Conservation (phyloP, 1,139 yeast genomes). For the Wickerhamomyces sp. region DNA sequence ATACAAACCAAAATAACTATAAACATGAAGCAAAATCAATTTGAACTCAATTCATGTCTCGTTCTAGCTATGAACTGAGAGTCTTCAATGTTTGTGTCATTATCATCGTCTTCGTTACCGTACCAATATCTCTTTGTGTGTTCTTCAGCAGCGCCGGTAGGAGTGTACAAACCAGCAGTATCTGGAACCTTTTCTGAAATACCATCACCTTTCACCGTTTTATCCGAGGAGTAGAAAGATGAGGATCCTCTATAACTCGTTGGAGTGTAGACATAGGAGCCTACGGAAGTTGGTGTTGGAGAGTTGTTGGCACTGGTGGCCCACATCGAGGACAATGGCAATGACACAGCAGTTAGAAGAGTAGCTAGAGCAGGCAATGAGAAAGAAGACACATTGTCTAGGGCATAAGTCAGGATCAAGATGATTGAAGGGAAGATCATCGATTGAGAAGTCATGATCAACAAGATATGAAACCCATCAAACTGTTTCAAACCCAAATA, state of each 20-base stretch:
- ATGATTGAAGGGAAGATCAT: conserved; percentile 72
- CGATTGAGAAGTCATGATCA: conserved; percentile 81
- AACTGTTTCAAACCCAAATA: conserved; percentile 76
- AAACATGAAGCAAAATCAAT: no score
- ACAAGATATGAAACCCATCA: conserved; percentile 71
- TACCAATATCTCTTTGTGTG: conserved; percentile 29
- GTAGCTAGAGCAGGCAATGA: conserved; percentile 36
- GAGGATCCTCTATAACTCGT: conserved; percentile 15
- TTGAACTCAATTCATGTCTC: no score
- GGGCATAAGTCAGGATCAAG: conserved; percentile 47
- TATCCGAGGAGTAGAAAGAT: conserved; percentile 12
- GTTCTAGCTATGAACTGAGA: conserved; percentile 16
- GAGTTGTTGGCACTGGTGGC: conserved; percentile 56
- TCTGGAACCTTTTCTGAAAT: conserved; percentile 5
- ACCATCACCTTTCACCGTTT: conserved; percentile 4
- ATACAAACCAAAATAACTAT: no score
- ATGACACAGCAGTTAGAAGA: conserved; percentile 51
- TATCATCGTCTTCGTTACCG: conserved; percentile 11
- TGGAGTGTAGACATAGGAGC: conserved; percentile 9
- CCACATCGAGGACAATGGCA: conserved; percentile 88
- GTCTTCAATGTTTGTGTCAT: conserved; percentile 15
- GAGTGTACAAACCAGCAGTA: conserved; percentile 23
- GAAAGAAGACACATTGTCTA: conserved; percentile 23
- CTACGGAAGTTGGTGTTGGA: conserved; percentile 28
- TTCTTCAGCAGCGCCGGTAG: conserved; percentile 28